Conservation (phyloP, 768 basidiomycete genomes). For the Pleurotus tuber-regium region DNA sequence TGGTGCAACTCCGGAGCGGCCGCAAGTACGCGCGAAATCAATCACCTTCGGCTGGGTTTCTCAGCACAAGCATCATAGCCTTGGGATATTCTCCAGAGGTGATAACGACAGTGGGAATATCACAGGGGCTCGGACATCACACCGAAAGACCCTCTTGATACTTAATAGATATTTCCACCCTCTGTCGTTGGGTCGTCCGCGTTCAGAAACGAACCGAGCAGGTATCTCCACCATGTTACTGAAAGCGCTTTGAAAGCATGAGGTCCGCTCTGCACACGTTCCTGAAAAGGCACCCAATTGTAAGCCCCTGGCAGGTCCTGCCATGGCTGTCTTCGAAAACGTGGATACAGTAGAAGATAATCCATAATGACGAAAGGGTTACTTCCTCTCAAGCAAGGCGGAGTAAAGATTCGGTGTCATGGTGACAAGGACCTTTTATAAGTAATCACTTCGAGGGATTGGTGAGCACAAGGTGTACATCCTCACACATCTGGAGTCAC, state of each 20-base stretch:
- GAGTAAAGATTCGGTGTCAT: too few relatives aligned
- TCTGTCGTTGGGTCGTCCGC: too few relatives aligned
- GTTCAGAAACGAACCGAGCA: neutral
- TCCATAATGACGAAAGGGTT: neutral
- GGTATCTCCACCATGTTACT: neutral
- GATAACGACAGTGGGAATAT: conserved; percentile 7
- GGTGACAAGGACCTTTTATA: too few relatives aligned
- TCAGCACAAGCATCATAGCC: neutral
- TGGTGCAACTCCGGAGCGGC: neutral
- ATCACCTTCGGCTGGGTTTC: neutral
- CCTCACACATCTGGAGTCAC: too few relatives aligned
- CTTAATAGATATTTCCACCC: too few relatives aligned
- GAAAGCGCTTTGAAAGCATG: neutral
- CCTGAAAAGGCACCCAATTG: neutral
- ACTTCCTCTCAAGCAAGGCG: too few relatives aligned
- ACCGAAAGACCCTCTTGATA: neutral
- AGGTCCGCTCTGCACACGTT: neutral
- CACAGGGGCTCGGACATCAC: neutral
- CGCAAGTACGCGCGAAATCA: neutral
- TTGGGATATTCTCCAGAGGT: neutral
- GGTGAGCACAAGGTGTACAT: too few relatives aligned
- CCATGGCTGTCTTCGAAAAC: neutral
- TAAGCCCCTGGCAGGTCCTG: neutral
- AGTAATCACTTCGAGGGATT: too few relatives aligned
- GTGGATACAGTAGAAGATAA: neutral